phyloP scores from a whole-genome alignment of 2,329 filamentous ascomycete genomes.

The Lasiodiplodia sp. region DNA sequence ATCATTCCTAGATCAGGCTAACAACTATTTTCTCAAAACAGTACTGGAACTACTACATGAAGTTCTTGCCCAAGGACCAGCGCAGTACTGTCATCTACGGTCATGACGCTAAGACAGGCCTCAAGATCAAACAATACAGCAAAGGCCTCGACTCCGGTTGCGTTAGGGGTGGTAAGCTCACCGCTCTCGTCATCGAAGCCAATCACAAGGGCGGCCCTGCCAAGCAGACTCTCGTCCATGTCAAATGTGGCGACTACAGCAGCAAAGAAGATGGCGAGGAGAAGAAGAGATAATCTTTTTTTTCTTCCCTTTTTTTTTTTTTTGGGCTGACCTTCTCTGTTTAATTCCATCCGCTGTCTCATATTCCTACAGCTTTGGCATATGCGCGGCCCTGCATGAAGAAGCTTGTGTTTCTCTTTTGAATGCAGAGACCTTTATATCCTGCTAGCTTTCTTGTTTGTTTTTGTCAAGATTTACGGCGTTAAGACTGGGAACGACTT shows the following conservation, averaged over 20 bases:
- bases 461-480: background rate
- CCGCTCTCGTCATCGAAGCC: conserved; percentile 76
- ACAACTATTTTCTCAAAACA: conserved; percentile 31
- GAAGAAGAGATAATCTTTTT: background rate
- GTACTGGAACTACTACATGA: conserved; percentile 58
- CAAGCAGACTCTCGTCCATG: conserved; percentile 40
- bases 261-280: background rate
- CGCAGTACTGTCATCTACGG: conserved; percentile 82
- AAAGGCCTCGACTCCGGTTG: conserved; percentile 89
- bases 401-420: background rate
- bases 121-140: conserved; percentile 72
- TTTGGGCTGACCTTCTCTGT: background rate
- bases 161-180: conserved; percentile 75
- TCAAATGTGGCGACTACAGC: conserved; percentile 50
- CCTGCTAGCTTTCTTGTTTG: background rate
- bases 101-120: conserved; percentile 78
- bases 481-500: background rate
- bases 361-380: too few relatives aligned
- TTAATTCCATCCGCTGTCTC: background rate
- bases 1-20: background rate
- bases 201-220: conserved; percentile 32
- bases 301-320: background rate
- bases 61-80: conserved; percentile 41
- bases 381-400: too few relatives aligned
- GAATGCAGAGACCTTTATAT: background rate